Evolutionary conservation across 164 flowering plant genomes (phyloP).

Genomic region (Aristolochia contorta): DNA sequence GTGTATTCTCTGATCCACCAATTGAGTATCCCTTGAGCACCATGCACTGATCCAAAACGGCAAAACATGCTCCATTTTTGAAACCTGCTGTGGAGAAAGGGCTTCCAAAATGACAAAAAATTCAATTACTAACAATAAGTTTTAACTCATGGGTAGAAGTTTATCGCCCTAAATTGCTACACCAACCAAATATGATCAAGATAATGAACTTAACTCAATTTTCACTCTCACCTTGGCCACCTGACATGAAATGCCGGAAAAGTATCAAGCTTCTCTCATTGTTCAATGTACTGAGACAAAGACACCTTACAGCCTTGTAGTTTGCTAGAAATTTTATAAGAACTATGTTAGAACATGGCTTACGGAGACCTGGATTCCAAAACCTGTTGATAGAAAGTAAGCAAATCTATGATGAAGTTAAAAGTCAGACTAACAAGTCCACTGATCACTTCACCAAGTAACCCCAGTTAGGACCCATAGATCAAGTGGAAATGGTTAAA

Average conservation of each 20-base stretch:
- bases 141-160: not conserved
- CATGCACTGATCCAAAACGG: slow-evolving; percentile 50
- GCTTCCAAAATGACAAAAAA: slow-evolving; percentile 37
- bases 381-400: not conserved
- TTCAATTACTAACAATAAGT: not conserved
- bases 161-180: not conserved
- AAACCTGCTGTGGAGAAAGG: slow-evolving; percentile 77
- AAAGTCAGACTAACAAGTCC: too few species aligned
- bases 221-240: slow-evolving; percentile 56
- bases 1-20: slow-evolving; percentile 29
- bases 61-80: slow-evolving; percentile 73
- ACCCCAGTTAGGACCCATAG: too few species aligned
- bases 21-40: slow-evolving; percentile 27
- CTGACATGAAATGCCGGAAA: slow-evolving; percentile 59
- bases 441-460: too few species aligned
- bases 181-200: not conserved
- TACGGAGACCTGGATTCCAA: not conserved
- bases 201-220: not conserved
- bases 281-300: slow-evolving; percentile 66
- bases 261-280: slow-evolving; percentile 71
- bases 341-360: too few species aligned
- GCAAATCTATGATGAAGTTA: too few species aligned
- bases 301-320: slow-evolving; percentile 86
- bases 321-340: slow-evolving; percentile 37
- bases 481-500: too few species aligned